These are phyloP conservation scores for Sanghuangporus weigelae DNA, from an alignment of 1,284 basidiomycete species.

Conservation along the genomic window DNA sequence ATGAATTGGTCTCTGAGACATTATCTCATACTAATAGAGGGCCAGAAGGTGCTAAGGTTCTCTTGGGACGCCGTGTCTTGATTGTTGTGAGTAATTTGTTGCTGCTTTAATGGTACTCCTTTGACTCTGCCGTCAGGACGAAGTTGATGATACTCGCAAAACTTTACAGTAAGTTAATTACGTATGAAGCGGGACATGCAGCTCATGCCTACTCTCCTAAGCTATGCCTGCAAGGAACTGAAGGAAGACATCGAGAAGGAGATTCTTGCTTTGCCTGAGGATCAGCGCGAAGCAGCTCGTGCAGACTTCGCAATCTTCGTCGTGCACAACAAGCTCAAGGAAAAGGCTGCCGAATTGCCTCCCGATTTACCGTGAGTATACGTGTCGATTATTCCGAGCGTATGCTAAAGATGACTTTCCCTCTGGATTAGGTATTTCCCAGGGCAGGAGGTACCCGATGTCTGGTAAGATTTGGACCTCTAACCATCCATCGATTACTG, in stretches of 20 bases:
- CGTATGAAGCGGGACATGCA: not conserved
- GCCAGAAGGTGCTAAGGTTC: slow-evolving; percentile 57
- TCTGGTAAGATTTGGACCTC: slow-evolving; percentile 40
- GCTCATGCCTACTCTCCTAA: slow-evolving; percentile 28
- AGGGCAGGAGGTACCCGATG: slow-evolving; percentile 60
- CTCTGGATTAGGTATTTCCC: slow-evolving; percentile 53
- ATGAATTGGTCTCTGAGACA: not conserved
- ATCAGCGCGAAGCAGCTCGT: slow-evolving; percentile 65
- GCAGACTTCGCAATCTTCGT: slow-evolving; percentile 90
- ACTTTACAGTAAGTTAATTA: slow-evolving; percentile 65
- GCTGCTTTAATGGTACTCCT: slow-evolving; percentile 7
- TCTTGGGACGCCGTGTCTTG: slow-evolving; percentile 76
- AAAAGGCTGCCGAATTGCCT: slow-evolving; percentile 74
- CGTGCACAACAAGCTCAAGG: slow-evolving; percentile 92
- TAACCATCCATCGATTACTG: slow-evolving; percentile 13
- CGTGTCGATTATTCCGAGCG: slow-evolving; percentile 7
- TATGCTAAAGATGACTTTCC: not conserved
- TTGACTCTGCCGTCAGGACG: slow-evolving; percentile 54
- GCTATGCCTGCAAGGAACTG: slow-evolving; percentile 85
- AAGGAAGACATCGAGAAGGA: slow-evolving; percentile 81
- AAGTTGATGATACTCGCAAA: slow-evolving; percentile 91
- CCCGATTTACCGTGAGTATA: slow-evolving; percentile 52
- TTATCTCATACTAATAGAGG: slow-evolving; percentile 35
- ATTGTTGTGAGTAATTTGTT: slow-evolving; percentile 62
- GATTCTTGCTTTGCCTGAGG: slow-evolving; percentile 55